Evolutionary conservation across 1,284 basidiomycete species (phyloP).

Genomic region (Ustilago bromivora): DNA sequence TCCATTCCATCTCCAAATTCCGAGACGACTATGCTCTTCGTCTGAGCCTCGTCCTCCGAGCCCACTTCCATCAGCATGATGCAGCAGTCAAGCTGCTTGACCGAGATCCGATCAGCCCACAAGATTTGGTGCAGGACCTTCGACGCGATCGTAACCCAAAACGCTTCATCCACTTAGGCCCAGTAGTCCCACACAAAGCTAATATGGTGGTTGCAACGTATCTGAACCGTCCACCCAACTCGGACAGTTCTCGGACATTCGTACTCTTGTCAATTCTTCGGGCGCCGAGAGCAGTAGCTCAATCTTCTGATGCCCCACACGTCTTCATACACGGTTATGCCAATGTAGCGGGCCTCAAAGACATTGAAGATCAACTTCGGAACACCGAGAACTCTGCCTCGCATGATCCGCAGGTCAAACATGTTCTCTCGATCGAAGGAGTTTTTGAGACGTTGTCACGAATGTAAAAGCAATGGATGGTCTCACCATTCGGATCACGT

Average conservation of each 20-base stretch:
- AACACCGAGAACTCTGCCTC: background rate
- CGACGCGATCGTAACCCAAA: background rate
- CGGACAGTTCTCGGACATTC: background rate
- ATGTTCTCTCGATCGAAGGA: conserved; percentile 2
- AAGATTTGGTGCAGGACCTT: background rate
- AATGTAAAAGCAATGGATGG: background rate
- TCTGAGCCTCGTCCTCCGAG: background rate
- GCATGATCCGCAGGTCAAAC: background rate
- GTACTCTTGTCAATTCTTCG: background rate
- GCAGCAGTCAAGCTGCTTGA: background rate
- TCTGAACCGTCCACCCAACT: background rate
- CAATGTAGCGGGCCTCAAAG: background rate
- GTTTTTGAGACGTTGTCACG: background rate
- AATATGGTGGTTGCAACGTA: conserved; percentile 7
- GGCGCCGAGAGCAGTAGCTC: background rate
- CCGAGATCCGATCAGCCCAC: background rate
- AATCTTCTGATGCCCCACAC: background rate
- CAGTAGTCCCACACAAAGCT: background rate
- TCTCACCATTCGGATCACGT: no score
- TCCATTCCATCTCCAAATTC: background rate
- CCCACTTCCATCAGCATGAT: background rate
- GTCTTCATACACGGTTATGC: conserved; percentile 11
- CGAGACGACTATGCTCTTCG: background rate
- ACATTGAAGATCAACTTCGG: conserved; percentile 5
- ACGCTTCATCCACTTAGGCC: background rate